Percentiles rank a stretch among this genome's conserved stretches.
Evolutionary conservation across 2,329 filamentous ascomycete species (phyloP).

Genomic region (Septoria petroselini): DNA sequence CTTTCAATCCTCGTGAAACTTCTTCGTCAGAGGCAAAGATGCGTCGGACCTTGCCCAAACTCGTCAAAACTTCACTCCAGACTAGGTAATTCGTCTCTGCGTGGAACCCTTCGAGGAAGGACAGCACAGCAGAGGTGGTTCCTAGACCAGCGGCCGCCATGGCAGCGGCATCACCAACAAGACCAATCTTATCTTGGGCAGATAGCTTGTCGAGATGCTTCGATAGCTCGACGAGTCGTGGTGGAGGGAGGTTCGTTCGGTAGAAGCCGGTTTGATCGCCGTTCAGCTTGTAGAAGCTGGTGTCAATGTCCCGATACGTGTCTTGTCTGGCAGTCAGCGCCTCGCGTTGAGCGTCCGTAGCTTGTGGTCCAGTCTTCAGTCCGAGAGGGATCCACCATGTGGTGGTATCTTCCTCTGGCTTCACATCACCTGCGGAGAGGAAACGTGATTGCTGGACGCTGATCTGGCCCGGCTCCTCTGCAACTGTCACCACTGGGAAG

Average conservation of each 20-base stretch:
- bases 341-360: constrained; percentile 60
- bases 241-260: constrained; percentile 87
- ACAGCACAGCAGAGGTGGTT: constrained; percentile 74
- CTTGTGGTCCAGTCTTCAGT: constrained; percentile 69
- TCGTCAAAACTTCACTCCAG: constrained; percentile 79
- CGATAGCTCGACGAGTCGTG: constrained; percentile 75
- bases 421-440: constrained; percentile 85
- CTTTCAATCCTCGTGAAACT: constrained; percentile 69
- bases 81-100: constrained; percentile 82
- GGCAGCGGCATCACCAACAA: constrained; percentile 85
- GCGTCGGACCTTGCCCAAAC: constrained; percentile 73
- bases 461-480: constrained; percentile 79
- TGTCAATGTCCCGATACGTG: constrained; percentile 69
- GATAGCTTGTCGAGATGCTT: constrained; percentile 71
- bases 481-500: constrained; percentile 82
- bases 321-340: constrained; percentile 74
- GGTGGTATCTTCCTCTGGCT: constrained; percentile 84
- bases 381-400: constrained; percentile 94
- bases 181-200: constrained; percentile 86
- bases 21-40: constrained; percentile 75
- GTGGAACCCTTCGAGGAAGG: constrained; percentile 80
- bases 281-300: constrained; percentile 91
- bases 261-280: constrained; percentile 85
- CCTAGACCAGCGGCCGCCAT: constrained; percentile 84
- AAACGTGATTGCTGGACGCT: constrained; percentile 82